Evolutionary conservation across 805 yeast genomes (phyloP).

Genomic region (Lipomyces lipofer): DNA sequence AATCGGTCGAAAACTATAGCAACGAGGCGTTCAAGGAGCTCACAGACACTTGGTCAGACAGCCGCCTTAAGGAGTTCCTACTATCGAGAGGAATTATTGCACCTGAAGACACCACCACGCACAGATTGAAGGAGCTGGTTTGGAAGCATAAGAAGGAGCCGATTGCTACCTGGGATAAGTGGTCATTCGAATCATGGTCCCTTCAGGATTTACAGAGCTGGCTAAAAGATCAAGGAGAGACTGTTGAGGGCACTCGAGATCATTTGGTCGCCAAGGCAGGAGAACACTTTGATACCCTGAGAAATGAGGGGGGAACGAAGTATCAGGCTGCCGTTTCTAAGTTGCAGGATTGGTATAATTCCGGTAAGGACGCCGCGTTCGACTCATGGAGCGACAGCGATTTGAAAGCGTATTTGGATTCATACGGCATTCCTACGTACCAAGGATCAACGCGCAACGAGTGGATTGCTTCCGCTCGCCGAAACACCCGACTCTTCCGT

Average conservation of each 20-base stretch:
- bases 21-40: conserved; percentile 32
- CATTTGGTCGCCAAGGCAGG: conserved; percentile 50
- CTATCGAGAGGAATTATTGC: conserved; percentile 40
- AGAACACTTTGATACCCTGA: conserved; percentile 48
- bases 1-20: conserved; percentile 20
- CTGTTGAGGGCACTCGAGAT: conserved; percentile 47
- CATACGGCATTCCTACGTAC: conserved; percentile 42
- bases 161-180: conserved; percentile 43
- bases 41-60: conserved; percentile 40
- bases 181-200: conserved; percentile 58
- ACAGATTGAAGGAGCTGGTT: conserved; percentile 47
- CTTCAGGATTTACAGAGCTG: conserved; percentile 50
- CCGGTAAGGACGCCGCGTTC: conserved; percentile 48
- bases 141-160: conserved; percentile 44
- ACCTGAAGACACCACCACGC: conserved; percentile 38
- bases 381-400: conserved; percentile 57
- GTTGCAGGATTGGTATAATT: conserved; percentile 40
- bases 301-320: conserved; percentile 44
- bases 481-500: conserved; percentile 17
- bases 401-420: conserved; percentile 54
- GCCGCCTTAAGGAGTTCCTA: conserved; percentile 39
- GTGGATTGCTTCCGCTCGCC: conserved; percentile 30
- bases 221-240: conserved; percentile 49
- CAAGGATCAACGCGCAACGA: conserved; percentile 31
- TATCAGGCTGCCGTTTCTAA: conserved; percentile 45